Base-by-base conservation (phyloP, 2,329 filamentous ascomycete species). In the Chrysosporium keratinophilum region DNA sequence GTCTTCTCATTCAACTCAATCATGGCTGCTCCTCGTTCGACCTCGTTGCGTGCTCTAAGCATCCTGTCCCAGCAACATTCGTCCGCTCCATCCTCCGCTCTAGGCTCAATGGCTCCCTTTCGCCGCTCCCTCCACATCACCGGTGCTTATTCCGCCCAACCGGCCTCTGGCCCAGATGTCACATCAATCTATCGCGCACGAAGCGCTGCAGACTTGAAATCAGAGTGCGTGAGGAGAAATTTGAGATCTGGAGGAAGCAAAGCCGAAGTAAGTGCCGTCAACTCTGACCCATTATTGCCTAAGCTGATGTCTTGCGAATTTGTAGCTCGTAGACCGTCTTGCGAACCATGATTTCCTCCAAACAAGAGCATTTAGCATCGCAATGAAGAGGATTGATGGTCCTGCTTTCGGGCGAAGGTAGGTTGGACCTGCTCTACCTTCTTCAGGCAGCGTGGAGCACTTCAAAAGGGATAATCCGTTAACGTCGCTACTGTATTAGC, bases 91-190 rank as follows among this genome's bases (percentile, higher is more conserved):
- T 55, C 45, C 5, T 52, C 52, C n/a, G 14, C 49, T 12, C 33
- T 53, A 3, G 48, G 20, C 37, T 50, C 48, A 42, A 50, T 42
- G 48, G 43, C 55, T 17, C 56, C 60, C 53, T 58, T 66, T 55
- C 71, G 70, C 60, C 79, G 80, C 60, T 66, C 68, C 54, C 74
- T 83, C 48, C 77, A 79, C 69, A 81, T 82, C 71, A 83, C 80
- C 35, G 79, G 79, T 52, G 76, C 76, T 39, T 73, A 79, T 28
- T 79, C 78, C 49, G 80, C 76, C 57, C 62, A 78, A 69, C 59
- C 72, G 65, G 62, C 69, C 72, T 68, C 72, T 67, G 62, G 75
- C 62, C 64, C 73, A 33, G 78, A 80, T 60, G 76, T 76, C 61
- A 71, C 76, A 15, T 72, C 73, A 41, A 63, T 74, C 54, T 77